Evolutionary conservation across 1,284 basidiomycete species (phyloP).

Genomic region (Farysia itapuensis): DNA sequence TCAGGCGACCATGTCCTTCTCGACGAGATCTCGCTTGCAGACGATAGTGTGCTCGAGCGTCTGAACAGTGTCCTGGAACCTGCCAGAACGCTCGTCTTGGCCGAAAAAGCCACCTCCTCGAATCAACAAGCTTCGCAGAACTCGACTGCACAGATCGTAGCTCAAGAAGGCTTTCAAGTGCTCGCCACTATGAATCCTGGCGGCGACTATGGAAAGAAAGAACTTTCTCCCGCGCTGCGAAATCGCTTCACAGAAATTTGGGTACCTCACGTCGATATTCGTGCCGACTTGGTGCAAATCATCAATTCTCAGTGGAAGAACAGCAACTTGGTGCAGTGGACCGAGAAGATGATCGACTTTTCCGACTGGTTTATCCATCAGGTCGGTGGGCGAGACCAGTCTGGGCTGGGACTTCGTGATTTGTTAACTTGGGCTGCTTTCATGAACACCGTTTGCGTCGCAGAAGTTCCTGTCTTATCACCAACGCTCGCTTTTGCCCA

Average conservation of each 20-base stretch:
- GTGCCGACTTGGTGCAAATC: conserved; percentile 77
- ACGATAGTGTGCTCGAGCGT: conserved; percentile 96
- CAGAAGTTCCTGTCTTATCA: conserved; percentile 8
- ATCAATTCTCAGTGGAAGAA: conserved; percentile 73
- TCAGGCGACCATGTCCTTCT: conserved; percentile 83
- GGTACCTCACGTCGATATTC: conserved; percentile 84
- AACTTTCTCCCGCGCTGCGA: conserved; percentile 90
- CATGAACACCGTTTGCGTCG: conserved; percentile 69
- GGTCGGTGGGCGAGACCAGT: conserved; percentile 67
- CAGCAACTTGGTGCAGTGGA: conserved; percentile 67
- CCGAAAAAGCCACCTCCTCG: conserved; percentile 76
- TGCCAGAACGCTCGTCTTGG: conserved; percentile 82
- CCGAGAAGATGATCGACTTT: conserved; percentile 74
- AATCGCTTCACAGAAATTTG: conserved; percentile 99
- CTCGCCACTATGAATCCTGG: conserved; percentile 99
- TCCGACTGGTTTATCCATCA: conserved; percentile 75
- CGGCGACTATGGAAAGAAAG: conserved; percentile 98
- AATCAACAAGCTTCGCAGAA: conserved; percentile 61
- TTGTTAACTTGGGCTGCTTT: conserved; percentile 91
- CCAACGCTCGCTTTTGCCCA: conserved; percentile 58
- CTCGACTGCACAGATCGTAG: conserved; percentile 35
- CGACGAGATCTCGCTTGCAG: conserved; percentile 96
- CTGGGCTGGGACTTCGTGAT: conserved; percentile 72
- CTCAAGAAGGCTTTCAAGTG: conserved; percentile 71
- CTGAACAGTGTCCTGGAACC: conserved; percentile 96